Evolutionary conservation across 1,284 basidiomycete genomes (phyloP), one percentile per base, ranked within the genome.

Genomic region (Coniophora puteana): DNA sequence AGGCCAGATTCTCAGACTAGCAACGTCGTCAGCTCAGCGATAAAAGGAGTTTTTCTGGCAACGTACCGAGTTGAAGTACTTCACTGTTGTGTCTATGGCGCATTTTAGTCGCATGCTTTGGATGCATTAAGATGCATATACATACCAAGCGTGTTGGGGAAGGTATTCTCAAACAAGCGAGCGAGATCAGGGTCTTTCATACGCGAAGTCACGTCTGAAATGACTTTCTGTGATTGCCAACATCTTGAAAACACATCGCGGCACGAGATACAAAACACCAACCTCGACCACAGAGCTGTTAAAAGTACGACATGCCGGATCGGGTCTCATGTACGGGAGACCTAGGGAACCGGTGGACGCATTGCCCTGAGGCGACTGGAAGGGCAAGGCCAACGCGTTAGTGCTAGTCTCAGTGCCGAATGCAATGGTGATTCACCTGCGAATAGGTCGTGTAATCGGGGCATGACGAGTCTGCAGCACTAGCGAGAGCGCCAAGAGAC

Each of bases 121-220:
- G 17, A 20, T n/a, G 20, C 41, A 16, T 30, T 25, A 34, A 36
- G 35, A n/a, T n/a, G n/a, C n/a, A n/a, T 12, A 30, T 29, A 47
- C 62, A 41, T 51, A 83, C 83, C 83, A 25, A 88, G 68, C 0
- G 85, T 88, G 50, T 84, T 85, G 2, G 84, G 83, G 53, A 86
- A 86, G 0, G 84, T 79, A 45, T 88, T 88, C 58, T 86, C 84
- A 48, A 88, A 88, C 22, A 88, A 54, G 41, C 81, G 71, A 14
- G 84, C 85, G 41, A 88, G 51, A 51, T 88, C 84, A 1, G 84
- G 81, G 54, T 88, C 82, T 55, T 78, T 84, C 30, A 88, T 61
- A 35, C 80, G 69, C 17, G 65, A 59, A 33, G 76, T 86, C 82
- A 88, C 83, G 52, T 87, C 80, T 21, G 49, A 52, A 31, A 86